phyloP scores from a whole-genome alignment of 495 filamentous ascomycete species.

The Paragyromitra xinjiangensis region DNA sequence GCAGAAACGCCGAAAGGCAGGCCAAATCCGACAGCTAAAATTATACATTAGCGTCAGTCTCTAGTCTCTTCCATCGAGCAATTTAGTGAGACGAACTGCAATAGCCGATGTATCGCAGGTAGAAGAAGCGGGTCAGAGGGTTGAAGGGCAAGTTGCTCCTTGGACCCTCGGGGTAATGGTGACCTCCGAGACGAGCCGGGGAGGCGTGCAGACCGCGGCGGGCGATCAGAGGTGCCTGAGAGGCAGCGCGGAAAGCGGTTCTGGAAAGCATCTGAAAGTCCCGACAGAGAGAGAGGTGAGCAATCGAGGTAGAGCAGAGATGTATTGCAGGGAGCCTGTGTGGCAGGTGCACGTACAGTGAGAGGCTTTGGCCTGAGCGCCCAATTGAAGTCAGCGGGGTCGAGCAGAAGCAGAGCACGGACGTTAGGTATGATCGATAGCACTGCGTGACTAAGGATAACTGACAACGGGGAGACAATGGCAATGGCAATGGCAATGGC shows the following conservation, averaged over 20 bases:
- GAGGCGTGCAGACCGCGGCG: slow-evolving; percentile 95
- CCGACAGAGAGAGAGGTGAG: slow-evolving; percentile 49
- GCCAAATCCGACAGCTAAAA: slow-evolving; percentile 75
- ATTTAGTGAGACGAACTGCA: slow-evolving; percentile 66
- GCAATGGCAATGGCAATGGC: not conserved
- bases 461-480: not conserved
- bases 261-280: slow-evolving; percentile 80
- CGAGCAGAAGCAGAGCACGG: slow-evolving; percentile 22
- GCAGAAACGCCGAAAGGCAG: slow-evolving; percentile 80
- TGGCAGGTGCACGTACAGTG: slow-evolving; percentile 25
- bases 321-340: slow-evolving; percentile 36
- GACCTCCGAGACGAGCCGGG: slow-evolving; percentile 82
- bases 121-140: slow-evolving; percentile 85
- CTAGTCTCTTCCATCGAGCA: slow-evolving; percentile 28
- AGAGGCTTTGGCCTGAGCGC: slow-evolving; percentile 29
- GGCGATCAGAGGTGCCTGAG: slow-evolving; percentile 72
- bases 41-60: slow-evolving; percentile 57
- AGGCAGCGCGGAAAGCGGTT: slow-evolving; percentile 72
- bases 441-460: not conserved
- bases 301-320: slow-evolving; percentile 44
- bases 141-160: slow-evolving; percentile 96
- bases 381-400: slow-evolving; percentile 43
- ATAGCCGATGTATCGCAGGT: slow-evolving; percentile 81
- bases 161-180: slow-evolving; percentile 98
- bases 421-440: slow-evolving; percentile 29